Base-by-base conservation (phyloP, 768 basidiomycete genomes). In the Pulveroboletus sp. region DNA sequence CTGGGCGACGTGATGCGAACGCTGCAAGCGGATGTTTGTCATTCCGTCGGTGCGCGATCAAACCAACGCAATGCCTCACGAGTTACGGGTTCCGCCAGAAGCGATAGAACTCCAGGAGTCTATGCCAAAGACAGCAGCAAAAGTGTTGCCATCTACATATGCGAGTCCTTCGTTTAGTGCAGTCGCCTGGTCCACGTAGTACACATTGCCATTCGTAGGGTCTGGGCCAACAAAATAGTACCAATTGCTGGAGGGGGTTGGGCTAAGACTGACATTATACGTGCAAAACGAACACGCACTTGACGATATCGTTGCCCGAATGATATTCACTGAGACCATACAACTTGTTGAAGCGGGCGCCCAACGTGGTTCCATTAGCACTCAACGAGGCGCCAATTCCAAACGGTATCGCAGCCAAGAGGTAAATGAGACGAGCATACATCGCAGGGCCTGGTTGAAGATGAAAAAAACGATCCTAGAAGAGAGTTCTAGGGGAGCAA, bases 201-300 rank as follows among this genome's bases (percentile, higher is more conserved):
- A 76, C 47, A 92, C 89, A 31, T 68, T 69, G 11, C 89, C 89
- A 54, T 79, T 67, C 1, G 89, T 90, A 2, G 89, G 89, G 64
- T 91, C 89, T 7, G 62, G 2, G 5, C 54, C 69, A 14, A 71
- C 70, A 65, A 76, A 86, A 69, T 84, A 90, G 27, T 78, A 68
- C 82, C 83, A 89, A 14, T 75, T 60, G 41, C 85, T 88, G 54
- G 33, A 52, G 26, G 38, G 45, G 35, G 39, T 50, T 48, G 28
- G 51, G n/a, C 26, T 10, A 11, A 21, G 32, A 15, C 43, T 42
- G 45, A 38, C 15, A 8, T 8, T 38, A 12, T 37, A 30, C 17
- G 5, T 41, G 21, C 18, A 24, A 27, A 5, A 26, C 12, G 14
- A 42, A 40, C 24, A 73, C 69, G 33, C 55, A 83, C 85, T 77